A percentile compares a stretch with the other conserved stretches of the same genome.
These are phyloP conservation scores for Trametes polyzona DNA, from an alignment of 1,284 basidiomycete species.

Conservation along the genomic window DNA sequence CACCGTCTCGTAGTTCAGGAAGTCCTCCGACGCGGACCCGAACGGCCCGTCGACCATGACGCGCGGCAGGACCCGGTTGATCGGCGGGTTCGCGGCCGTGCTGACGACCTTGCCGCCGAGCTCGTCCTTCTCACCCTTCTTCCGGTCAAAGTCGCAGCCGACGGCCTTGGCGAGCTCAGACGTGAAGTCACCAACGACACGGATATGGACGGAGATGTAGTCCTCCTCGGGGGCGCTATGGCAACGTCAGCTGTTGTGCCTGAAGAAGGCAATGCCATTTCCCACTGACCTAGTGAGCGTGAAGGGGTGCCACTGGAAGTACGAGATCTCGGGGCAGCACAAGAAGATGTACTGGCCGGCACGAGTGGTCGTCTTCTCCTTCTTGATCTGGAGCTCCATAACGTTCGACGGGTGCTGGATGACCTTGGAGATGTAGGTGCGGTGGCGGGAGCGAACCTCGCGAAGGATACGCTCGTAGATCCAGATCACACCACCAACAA, in stretches of 20 bases:
- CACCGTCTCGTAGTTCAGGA: slow-evolving; percentile 84
- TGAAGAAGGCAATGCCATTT: neutral
- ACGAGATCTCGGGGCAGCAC: slow-evolving; percentile 83
- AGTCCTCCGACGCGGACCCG: slow-evolving; percentile 85
- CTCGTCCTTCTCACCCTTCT: slow-evolving; percentile 53
- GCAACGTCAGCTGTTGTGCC: neutral
- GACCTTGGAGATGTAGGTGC: slow-evolving; percentile 90
- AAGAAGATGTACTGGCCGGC: slow-evolving; percentile 92
- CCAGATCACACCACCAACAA: slow-evolving; percentile 85
- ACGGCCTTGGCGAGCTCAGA: slow-evolving; percentile 75
- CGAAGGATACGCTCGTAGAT: slow-evolving; percentile 85
- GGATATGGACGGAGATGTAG: slow-evolving; percentile 89
- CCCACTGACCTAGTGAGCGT: slow-evolving; percentile 73
- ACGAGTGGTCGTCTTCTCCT: slow-evolving; percentile 79
- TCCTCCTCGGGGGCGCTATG: slow-evolving; percentile 85
- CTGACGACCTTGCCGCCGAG: slow-evolving; percentile 63
- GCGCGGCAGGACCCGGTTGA: slow-evolving; percentile 78
- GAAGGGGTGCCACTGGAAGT: slow-evolving; percentile 95
- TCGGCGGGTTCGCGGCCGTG: slow-evolving; percentile 57
- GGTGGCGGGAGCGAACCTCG: slow-evolving; percentile 84
- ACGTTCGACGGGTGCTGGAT: slow-evolving; percentile 92
- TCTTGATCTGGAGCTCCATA: slow-evolving; percentile 92
- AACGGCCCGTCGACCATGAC: slow-evolving; percentile 92
- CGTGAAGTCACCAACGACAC: slow-evolving; percentile 87
- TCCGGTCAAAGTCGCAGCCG: slow-evolving; percentile 80